Evolutionary conservation across 768 basidiomycete species (phyloP), one percentile per base, ranked within the genome.

Genomic region (Mycena olivaceomarginata): DNA sequence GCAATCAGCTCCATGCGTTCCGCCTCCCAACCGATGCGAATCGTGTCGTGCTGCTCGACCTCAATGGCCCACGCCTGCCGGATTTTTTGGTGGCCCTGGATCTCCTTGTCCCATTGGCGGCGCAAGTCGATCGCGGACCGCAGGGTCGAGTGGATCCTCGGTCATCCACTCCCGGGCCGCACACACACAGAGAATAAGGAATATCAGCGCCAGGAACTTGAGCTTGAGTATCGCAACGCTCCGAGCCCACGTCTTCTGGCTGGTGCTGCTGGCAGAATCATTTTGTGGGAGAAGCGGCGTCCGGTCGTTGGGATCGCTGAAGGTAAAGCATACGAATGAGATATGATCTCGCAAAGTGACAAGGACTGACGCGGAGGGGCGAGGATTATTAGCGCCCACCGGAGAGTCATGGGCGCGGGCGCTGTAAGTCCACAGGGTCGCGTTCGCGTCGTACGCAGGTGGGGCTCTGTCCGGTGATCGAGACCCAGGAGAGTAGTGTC

Each of bases 61-160:
- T 25, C 25, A 25, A 25, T 25, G 25, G 15, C 16, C 48, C 48
- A 51, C 4, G 64, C 72, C 8, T 31, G 22, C 31, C 72, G 53
- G 11, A 60, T 57, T 37, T 39, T 4, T 57, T 74, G 46, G 65
- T 67, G 72, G 1, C 57, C 65, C 13, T n/a, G 9, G 20, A 74
- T 41, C 18, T 72, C 71, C 16, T 37, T 40, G 37, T 59, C 64
- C 72, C 72, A 72, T 64, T 56, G 40, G 22, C 43, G 63, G 16
- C 72, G 63, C 12, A 66, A n/a, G 4, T 0, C 51, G 72, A 2
- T 41, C 53, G n/a, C 56, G 67, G 6, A 16, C 51, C 22, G 53
- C 67, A 11, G 67, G 48, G 51, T 69, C 53, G n/a, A n/a, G n/a
- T 25, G 56, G 40, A 22, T 57, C 53, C 40, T 69, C 53, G 16